phyloP scores from a whole-genome alignment of 345 rosid species.

The Heritiera fomes region DNA sequence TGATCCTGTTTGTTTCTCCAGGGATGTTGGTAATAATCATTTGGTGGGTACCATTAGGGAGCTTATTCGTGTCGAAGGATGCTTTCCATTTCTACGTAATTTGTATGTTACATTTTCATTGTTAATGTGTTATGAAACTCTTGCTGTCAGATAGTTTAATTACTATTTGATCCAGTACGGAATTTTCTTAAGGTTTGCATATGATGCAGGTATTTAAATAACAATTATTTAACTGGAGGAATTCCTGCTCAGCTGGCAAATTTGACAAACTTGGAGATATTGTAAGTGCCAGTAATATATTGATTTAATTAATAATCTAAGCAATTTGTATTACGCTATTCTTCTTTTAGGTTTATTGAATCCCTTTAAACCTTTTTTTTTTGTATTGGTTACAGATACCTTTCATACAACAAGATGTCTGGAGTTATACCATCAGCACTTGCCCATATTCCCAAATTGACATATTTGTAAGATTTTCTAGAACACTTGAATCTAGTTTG shows the following conservation, averaged over 20 bases:
- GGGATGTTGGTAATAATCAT: constrained; percentile 96
- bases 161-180: neutral
- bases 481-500: neutral
- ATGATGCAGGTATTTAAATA: constrained; percentile 66
- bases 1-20: constrained; percentile 27
- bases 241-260: constrained; percentile 91
- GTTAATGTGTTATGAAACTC: constrained; percentile 5
- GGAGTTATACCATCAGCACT: constrained; percentile 75
- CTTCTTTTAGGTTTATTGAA: neutral
- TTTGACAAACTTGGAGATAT: constrained; percentile 78
- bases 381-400: constrained; percentile 55
- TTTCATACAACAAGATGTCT: constrained; percentile 81
- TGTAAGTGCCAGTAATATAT: constrained; percentile 50
- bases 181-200: neutral
- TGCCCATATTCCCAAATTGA: constrained; percentile 75
- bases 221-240: constrained; percentile 89
- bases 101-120: constrained; percentile 49
- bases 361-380: constrained; percentile 16
- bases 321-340: neutral
- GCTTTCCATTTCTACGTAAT: constrained; percentile 85
- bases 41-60: constrained; percentile 91
- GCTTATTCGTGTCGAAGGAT: constrained; percentile 81
- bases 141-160: no score
- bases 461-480: constrained; percentile 65
- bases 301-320: neutral